phyloP scores from a whole-genome alignment of 1,284 basidiomycete species.

The Sporisorium iseilematis-ciliati region DNA sequence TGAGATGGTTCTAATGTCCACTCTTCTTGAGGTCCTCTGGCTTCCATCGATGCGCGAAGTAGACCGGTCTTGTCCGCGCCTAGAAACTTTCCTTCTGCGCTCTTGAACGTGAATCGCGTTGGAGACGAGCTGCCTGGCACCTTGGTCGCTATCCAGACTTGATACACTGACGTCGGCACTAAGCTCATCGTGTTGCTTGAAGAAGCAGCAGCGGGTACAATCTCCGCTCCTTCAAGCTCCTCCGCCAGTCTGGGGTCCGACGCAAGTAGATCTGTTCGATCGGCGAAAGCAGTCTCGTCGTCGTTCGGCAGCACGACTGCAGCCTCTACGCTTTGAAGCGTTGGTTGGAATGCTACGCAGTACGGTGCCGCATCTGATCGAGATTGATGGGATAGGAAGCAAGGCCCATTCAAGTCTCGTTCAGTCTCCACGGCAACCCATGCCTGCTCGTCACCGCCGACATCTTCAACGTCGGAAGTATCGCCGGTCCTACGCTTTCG shows the following conservation, averaged over 20 bases:
- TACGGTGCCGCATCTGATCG: conserved; percentile 3
- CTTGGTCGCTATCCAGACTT: conserved; percentile 62
- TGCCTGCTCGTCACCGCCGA: conserved; percentile 58
- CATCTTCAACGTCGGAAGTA: conserved; percentile 52
- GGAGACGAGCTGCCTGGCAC: conserved; percentile 39
- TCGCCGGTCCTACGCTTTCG: conserved; percentile 24
- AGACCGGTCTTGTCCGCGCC: conserved; percentile 51
- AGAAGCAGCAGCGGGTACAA: conserved; percentile 12
- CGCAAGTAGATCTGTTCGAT: conserved; percentile 22
- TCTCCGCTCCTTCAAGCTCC: conserved; percentile 43
- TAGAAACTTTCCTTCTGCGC: conserved; percentile 60
- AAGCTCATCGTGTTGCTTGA: conserved; percentile 8
- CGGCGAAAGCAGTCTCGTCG: conserved; percentile 6
- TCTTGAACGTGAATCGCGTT: conserved; percentile 53
- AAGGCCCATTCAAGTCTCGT: conserved; percentile 46
- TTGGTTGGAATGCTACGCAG: conserved; percentile 41
- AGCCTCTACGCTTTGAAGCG: conserved; percentile 43
- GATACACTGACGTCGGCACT: conserved; percentile 55
- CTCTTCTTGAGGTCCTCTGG: conserved; percentile 63
- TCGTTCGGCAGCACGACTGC: conserved; percentile 14
- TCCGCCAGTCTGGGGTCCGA: conserved; percentile 34
- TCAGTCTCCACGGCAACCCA: conserved; percentile 49
- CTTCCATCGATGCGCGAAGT: conserved; percentile 51
- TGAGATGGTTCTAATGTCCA: conserved; percentile 40
- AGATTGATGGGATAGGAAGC: conserved; percentile 38